Base-by-base conservation (phyloP, 1,284 basidiomycete species). In the Heterobasidion irregulare region DNA sequence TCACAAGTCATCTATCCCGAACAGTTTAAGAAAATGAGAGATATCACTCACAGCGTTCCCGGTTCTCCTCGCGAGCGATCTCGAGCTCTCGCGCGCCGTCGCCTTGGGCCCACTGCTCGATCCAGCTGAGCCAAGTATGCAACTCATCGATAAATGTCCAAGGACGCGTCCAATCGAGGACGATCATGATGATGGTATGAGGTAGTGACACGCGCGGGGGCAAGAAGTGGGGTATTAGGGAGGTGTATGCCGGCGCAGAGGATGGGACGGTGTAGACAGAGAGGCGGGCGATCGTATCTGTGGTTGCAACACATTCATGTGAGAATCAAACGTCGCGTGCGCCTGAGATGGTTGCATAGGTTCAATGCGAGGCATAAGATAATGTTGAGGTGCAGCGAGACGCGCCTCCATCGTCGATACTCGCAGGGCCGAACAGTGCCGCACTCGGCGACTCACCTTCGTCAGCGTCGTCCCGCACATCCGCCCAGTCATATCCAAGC, bases 151-250 rank as follows among this genome's bases (percentile, higher is more conserved):
- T 70, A 70, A 98, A 98, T 0, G 85, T 82, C 83, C 91, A 94
- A 0, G 96, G 96, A 62, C 83, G 82, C 61, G 93, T 94, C 96
- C 95, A 98, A 69, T 99, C 96, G n/a, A 98, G 75, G 0, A 88
- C 81, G 62, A 98, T 89, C 62, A 98, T 74, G 50, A 94, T 82
- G 12, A 94, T 77, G 0, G 92, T 90, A 64, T 96, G 89, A 41
- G 84, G 77, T 8, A 94, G 69, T 6, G 83, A 75, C 15, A 79
- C 72, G 56, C 78, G 75, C 6, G 89, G 84, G 0, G 92, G 87
- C 16, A 97, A 73, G 56, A 94, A 92, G 59, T 90, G 83, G 0
- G 92, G 90, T 1, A 98, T 68, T n/a, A 98, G 72, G 2, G 84
- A 73, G 2, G 86, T 83, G 62, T 93, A 87, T 2, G 88, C 78